Evolutionary conservation across 1,284 basidiomycete genomes (phyloP).

Genomic region (Apiotrichum sp.): DNA sequence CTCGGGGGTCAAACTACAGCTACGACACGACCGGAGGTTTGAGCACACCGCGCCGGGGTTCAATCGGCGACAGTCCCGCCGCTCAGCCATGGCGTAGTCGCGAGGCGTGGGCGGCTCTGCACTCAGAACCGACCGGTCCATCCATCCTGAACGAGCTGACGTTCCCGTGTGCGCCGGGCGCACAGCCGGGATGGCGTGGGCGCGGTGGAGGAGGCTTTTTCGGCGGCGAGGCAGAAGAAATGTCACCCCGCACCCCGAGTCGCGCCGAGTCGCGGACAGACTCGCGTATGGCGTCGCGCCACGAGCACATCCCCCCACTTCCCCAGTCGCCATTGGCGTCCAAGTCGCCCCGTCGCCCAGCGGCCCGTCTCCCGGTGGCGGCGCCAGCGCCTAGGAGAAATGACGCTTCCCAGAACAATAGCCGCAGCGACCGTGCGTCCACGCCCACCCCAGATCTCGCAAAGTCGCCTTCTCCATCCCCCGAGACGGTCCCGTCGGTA

Average conservation of each 20-base stretch:
- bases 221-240: conserved; percentile 2
- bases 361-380: background rate
- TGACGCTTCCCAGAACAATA: background rate
- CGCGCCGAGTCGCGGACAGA: background rate
- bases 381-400: background rate
- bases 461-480: background rate
- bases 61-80: background rate
- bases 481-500: background rate
- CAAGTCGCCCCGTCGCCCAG: background rate
- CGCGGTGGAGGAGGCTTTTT: conserved; percentile 17
- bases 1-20: background rate
- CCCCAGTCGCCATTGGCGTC: background rate
- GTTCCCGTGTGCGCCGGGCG: conserved; percentile 8
- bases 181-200: conserved; percentile 14
- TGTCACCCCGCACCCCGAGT: background rate
- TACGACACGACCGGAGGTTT: background rate
- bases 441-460: background rate
- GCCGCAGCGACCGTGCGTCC: background rate
- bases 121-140: conserved; percentile 5
- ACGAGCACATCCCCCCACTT: background rate
- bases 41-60: background rate
- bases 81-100: conserved; percentile 34
- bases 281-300: background rate
- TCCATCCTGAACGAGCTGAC: conserved; percentile 7
- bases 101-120: conserved; percentile 31